A percentile compares a stretch with the other conserved stretches of the same genome.
These are phyloP conservation scores for Lyophyllum semitale DNA, from an alignment of 768 basidiomycete species.

Conservation along the genomic window DNA sequence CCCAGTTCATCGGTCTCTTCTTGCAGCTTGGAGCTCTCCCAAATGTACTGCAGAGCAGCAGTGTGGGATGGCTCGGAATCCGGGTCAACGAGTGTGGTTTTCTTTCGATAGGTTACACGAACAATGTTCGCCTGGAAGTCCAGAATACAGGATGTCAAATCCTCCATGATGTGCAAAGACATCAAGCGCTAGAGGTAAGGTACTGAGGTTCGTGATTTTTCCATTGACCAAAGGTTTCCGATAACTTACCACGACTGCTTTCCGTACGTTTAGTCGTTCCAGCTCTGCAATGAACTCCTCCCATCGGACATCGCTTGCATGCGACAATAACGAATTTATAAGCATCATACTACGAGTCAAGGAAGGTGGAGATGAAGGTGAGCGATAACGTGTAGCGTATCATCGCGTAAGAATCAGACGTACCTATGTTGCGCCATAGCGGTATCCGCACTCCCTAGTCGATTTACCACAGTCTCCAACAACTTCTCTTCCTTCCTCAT, in stretches of 20 bases:
- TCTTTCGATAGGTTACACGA: conserved; percentile 78
- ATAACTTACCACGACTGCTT: conserved; percentile 74
- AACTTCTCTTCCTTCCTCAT: conserved; percentile 73
- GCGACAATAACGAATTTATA: conserved; percentile 81
- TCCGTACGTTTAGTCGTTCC: conserved; percentile 76
- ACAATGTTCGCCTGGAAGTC: conserved; percentile 89
- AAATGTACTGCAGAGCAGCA: conserved; percentile 63
- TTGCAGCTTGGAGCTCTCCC: conserved; percentile 59
- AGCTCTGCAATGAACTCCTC: conserved; percentile 76
- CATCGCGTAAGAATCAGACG: conserved; percentile 5
- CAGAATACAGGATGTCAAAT: conserved; percentile 79
- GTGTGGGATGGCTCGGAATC: conserved; percentile 60
- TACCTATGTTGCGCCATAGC: conserved; percentile 85
- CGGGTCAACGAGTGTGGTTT: conserved; percentile 76
- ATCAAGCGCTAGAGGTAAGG: conserved; percentile 62
- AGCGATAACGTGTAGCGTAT: background rate
- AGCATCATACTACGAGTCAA: conserved; percentile 75
- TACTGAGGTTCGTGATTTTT: background rate
- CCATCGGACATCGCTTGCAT: conserved; percentile 79
- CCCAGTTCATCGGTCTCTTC: conserved; percentile 54
- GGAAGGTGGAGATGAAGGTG: conserved; percentile 13
- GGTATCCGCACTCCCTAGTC: conserved; percentile 80
- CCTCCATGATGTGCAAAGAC: conserved; percentile 79
- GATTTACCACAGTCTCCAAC: conserved; percentile 79
- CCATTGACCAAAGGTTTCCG: background rate